These are phyloP conservation scores for Epichloe typhina DNA, from an alignment of 2,329 filamentous ascomycete species.

Conservation along the genomic window DNA sequence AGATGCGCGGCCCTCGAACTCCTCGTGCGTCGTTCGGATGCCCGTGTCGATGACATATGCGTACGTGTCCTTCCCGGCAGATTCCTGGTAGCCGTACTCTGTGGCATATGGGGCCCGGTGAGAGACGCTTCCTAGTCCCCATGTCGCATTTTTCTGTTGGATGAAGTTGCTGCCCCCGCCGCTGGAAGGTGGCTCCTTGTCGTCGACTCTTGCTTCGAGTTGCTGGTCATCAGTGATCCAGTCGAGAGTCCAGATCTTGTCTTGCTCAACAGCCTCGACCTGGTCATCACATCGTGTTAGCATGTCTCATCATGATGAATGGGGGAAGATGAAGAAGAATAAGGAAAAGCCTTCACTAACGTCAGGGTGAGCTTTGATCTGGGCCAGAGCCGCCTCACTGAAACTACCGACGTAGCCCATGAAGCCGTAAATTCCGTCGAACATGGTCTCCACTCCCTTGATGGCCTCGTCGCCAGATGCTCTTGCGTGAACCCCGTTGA, in stretches of 20 bases:
- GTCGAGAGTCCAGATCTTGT: slow-evolving; percentile 16
- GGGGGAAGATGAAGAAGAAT: too few species aligned
- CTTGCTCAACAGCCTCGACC: slow-evolving; percentile 19
- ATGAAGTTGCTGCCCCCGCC: not conserved
- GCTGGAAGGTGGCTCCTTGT: not conserved
- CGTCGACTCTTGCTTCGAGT: not conserved
- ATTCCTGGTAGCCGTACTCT: not conserved
- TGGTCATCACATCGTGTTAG: not conserved
- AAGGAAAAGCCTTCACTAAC: slow-evolving; percentile 16
- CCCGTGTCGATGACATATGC: slow-evolving; percentile 3
- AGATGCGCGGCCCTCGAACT: slow-evolving; percentile 2
- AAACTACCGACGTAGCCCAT: slow-evolving; percentile 32
- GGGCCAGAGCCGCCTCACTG: slow-evolving; percentile 25
- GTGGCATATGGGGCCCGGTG: not conserved
- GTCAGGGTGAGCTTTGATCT: slow-evolving; percentile 27
- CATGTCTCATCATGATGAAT: not conserved
- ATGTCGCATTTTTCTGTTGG: not conserved
- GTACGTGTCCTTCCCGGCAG: slow-evolving; percentile 1
- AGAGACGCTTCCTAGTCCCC: slow-evolving; percentile 2
- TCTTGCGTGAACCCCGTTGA: slow-evolving; percentile 40
- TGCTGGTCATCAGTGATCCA: slow-evolving; percentile 9
- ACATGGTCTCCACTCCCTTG: slow-evolving; percentile 19
- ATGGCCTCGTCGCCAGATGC: slow-evolving; percentile 35
- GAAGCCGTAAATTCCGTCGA: slow-evolving; percentile 18
- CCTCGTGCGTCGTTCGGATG: not conserved